Conservation (phyloP, 768 basidiomycete species). For the Udeniomyces megalosporus region DNA sequence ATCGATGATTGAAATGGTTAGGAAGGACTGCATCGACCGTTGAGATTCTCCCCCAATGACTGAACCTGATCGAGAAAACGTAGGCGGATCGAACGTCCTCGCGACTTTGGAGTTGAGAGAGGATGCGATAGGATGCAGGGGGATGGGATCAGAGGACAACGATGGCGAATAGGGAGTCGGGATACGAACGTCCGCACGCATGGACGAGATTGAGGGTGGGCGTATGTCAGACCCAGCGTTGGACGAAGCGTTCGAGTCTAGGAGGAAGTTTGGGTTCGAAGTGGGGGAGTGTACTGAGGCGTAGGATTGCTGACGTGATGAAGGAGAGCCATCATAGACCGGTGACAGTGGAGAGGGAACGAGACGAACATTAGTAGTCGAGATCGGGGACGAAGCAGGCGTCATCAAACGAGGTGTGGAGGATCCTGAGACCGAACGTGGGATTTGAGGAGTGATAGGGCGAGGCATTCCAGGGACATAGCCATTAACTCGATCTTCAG, state of each 20-base stretch:
- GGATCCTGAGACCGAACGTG: neutral
- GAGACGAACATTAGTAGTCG: neutral
- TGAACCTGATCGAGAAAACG: too few relatives aligned
- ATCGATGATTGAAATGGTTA: too few relatives aligned
- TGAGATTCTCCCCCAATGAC: too few relatives aligned
- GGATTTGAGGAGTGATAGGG: constrained; percentile 5
- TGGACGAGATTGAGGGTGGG: neutral
- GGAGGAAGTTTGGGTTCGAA: neutral
- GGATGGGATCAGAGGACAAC: neutral
- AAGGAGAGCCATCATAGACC: too few relatives aligned
- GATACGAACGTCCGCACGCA: neutral
- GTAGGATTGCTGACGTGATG: neutral
- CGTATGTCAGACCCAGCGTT: neutral
- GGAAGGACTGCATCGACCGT: too few relatives aligned
- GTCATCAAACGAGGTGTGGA: neutral
- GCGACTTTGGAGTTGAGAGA: too few relatives aligned
- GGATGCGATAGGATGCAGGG: neutral
- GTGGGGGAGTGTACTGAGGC: neutral
- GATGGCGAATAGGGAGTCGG: neutral
- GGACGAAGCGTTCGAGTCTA: neutral
- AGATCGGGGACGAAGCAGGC: neutral
- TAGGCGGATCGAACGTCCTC: too few relatives aligned
- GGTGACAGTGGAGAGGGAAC: neutral
- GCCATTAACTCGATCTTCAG: neutral
- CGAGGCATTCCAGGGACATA: constrained; percentile 4